Conservation (phyloP, 768 basidiomycete genomes). For the Clitopilus passeckerianus region DNA sequence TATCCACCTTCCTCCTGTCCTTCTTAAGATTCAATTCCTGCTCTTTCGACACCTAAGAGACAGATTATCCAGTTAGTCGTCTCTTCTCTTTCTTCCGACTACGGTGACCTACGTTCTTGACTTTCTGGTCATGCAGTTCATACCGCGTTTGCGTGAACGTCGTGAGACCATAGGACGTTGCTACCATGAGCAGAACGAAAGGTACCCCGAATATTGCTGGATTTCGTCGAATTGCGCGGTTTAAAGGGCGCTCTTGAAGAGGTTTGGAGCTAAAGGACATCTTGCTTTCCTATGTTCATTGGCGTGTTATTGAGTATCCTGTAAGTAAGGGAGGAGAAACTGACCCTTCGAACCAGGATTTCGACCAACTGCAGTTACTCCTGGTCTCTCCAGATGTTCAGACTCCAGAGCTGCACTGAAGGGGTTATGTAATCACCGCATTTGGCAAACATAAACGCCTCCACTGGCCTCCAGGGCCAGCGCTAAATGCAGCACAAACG, state of each 20-base stretch:
- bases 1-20: conserved; percentile 79
- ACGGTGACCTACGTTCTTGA: conserved; percentile 48
- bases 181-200: conserved; percentile 81
- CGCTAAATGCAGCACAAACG: too few relatives aligned
- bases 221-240: conserved; percentile 45
- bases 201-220: conserved; percentile 82
- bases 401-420: too few relatives aligned
- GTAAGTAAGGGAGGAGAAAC: too few relatives aligned
- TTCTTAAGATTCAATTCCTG: conserved; percentile 72
- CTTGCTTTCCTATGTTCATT: neutral
- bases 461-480: too few relatives aligned
- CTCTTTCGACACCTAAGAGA: conserved; percentile 59
- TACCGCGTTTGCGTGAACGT: conserved; percentile 88
- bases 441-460: too few relatives aligned
- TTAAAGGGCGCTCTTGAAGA: conserved; percentile 32
- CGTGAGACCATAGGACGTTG: conserved; percentile 78
- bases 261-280: conserved; percentile 44
- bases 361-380: too few relatives aligned
- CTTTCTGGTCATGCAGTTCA: conserved; percentile 79
- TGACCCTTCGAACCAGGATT: too few relatives aligned
- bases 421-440: too few relatives aligned
- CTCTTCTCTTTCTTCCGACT: neutral
- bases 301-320: too few relatives aligned
- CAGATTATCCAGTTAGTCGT: neutral
- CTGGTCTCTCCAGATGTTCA: too few relatives aligned